These are phyloP conservation scores for Pontederia crassipes DNA, from an alignment of 176 grass and related monocot genomes.

Conservation along the genomic window DNA sequence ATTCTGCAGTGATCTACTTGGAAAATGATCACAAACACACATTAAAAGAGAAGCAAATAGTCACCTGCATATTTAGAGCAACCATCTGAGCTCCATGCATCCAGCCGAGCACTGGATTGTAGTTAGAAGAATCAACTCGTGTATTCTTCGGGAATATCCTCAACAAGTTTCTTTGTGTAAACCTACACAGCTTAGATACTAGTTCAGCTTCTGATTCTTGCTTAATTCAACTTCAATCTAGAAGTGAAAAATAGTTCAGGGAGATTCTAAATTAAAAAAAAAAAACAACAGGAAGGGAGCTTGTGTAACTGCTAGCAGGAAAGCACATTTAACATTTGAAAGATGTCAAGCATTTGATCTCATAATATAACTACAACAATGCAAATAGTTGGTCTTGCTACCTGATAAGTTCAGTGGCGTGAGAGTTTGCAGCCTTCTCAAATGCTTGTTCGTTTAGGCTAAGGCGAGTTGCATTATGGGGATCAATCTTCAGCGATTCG, in stretches of 20 bases:
- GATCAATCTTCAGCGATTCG: conserved; percentile 1
- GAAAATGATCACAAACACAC: too few relatives aligned
- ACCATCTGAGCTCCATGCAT: conserved; percentile 17
- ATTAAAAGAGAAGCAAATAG: too few relatives aligned
- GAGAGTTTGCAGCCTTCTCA: background rate
- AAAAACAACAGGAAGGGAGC: too few relatives aligned
- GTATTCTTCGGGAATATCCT: conserved; percentile 4
- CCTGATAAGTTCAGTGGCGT: conserved; percentile 11
- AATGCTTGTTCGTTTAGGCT: conserved; percentile 5
- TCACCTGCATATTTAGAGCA: conserved; percentile 19
- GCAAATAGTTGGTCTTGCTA: background rate
- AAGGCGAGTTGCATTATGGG: background rate
- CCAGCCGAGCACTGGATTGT: conserved; percentile 14
- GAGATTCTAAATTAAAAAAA: too few relatives aligned
- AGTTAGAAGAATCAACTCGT: conserved; percentile 7
- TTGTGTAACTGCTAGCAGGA: too few relatives aligned
- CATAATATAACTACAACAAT: background rate
- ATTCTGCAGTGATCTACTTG: too few relatives aligned
- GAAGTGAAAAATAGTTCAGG: background rate
- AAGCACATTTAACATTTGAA: background rate
- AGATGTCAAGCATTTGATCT: background rate
- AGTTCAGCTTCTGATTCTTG: background rate
- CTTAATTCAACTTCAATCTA: background rate
- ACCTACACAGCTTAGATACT: background rate
- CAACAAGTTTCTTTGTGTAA: conserved; percentile 11